Evolutionary conservation across 2,329 filamentous ascomycete genomes (phyloP).

Genomic region (Monosporascus sp.): DNA sequence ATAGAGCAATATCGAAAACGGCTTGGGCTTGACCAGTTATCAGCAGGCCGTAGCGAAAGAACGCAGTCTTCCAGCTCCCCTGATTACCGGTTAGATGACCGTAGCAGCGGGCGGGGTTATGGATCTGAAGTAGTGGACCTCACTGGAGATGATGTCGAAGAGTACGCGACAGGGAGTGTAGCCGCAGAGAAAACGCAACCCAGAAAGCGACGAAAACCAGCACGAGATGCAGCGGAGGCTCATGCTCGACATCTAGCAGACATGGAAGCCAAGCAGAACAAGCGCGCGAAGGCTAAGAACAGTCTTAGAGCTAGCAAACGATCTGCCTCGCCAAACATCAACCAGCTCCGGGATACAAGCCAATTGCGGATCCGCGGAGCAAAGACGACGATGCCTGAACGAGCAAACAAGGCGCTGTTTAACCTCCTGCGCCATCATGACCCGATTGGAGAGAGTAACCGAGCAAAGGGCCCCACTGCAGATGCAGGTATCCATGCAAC

Average conservation of each 20-base stretch:
- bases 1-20: too few relatives aligned
- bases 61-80: too few relatives aligned
- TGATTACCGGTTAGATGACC: too few relatives aligned
- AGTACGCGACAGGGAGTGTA: not conserved
- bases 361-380: too few relatives aligned
- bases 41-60: too few relatives aligned
- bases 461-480: not conserved
- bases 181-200: not conserved
- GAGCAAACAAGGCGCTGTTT: not conserved
- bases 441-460: not conserved
- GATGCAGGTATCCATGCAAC: not conserved
- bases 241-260: not conserved
- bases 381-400: not conserved
- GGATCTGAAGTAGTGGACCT: too few relatives aligned
- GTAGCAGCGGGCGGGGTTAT: too few relatives aligned
- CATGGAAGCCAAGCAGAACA: not conserved
- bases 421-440: not conserved
- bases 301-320: not conserved
- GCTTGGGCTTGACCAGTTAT: too few relatives aligned
- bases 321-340: too few relatives aligned
- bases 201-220: not conserved
- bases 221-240: not conserved
- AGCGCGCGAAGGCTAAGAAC: not conserved
- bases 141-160: too few relatives aligned
- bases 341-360: too few relatives aligned